Evolutionary conservation across 768 basidiomycete species (phyloP), one percentile per base, ranked within the genome.

Genomic region (Leccinum subtestaceum): DNA sequence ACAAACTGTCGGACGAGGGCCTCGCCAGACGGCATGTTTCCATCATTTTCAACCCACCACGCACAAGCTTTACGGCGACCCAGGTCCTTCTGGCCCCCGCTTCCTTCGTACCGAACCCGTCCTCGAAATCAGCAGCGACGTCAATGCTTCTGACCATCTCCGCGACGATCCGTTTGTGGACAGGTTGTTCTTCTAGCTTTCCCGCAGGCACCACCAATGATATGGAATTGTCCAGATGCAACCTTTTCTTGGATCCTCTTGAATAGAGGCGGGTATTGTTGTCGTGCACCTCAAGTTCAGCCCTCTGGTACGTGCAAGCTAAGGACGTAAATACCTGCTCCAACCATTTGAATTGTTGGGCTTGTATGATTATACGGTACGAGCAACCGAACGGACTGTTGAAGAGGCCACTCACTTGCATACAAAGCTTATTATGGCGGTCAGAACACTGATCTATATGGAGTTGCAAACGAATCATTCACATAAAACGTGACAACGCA

Each of bases 341-440:
- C 23, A 98, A 84, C 97, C 96, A 98, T 70, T 96, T 95, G 78
- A 86, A 98, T 72, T 99, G 96, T 64, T 93, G 91, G 0, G 89
- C 92, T 45, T 88, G 87, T 52, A 29, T 29, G 27, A 29, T 29
- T 29, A 29, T 29, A 29, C 27, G 27, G 27, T 29, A 45, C 8
- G 8, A n/a, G 48, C 11, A 13, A 40, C 25, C 10, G 25, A 36
- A 17, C 2, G 9, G 21, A 47, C 1, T 11, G 11, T 2, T 25
- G 19, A 10, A 13, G 21, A 40, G 40, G 25, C 23, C 32, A 17
- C 64, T 56, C 46, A 65, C 64, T 52, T 55, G n/a, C 56, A 55
- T 10, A 50, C 2, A 2, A 65, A 23, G 12, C 9, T 48, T 1
- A 53, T 21, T n/a, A 17, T 3, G 38, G 36, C 34, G 5, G 17